These are phyloP conservation scores for Skeletonema costatum DNA, from an alignment of 108 stramenopile species.

Conservation along the genomic window DNA sequence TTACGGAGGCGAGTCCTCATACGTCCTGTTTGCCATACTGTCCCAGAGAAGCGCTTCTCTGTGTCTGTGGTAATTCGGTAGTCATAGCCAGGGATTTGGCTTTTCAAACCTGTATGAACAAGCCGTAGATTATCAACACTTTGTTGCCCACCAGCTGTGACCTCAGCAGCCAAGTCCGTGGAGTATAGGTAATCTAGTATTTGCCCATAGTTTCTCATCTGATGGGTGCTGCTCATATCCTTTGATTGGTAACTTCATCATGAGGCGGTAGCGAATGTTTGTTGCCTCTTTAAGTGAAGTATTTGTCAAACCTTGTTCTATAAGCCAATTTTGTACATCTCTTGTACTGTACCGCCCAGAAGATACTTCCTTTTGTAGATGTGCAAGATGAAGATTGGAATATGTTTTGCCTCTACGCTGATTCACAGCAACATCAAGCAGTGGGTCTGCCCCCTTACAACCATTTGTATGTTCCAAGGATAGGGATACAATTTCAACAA, in stretches of 20 bases:
- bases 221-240: not conserved
- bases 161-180: not conserved
- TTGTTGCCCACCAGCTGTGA: not conserved
- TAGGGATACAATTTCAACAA: too few species aligned
- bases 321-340: too few species aligned
- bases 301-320: too few species aligned
- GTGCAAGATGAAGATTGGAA: too few species aligned
- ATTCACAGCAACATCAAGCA: too few species aligned
- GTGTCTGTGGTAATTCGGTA: not conserved
- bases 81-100: not conserved
- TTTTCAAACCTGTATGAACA: not conserved
- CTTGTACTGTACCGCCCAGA: too few species aligned
- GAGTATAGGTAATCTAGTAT: slow-evolving; percentile 2
- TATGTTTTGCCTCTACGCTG: too few species aligned
- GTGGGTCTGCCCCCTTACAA: too few species aligned
- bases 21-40: slow-evolving; percentile 3
- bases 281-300: too few species aligned
- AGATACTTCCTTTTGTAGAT: too few species aligned
- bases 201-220: not conserved
- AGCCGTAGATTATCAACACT: not conserved
- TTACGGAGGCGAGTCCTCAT: not conserved
- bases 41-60: not conserved
- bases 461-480: too few species aligned
- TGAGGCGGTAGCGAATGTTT: too few species aligned
- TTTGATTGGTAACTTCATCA: slow-evolving; percentile 1